Conservation (phyloP, 225 moss, liverwort and hornwort species). For the Straminergon stramineum region DNA sequence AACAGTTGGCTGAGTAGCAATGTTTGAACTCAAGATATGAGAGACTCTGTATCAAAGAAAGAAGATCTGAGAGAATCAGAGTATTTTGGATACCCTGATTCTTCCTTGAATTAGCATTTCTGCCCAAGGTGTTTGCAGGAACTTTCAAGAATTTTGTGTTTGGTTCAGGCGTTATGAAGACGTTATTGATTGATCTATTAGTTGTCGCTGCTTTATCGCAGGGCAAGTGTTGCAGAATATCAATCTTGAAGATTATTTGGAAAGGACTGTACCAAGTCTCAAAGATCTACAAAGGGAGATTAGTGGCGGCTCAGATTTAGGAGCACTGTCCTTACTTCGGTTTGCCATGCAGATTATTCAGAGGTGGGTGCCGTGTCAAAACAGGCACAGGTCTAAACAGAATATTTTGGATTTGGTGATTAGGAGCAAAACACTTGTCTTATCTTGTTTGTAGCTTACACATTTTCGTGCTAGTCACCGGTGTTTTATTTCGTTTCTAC, state of each 20-base stretch:
- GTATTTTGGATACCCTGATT: background rate
- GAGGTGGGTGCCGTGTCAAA: conserved; percentile 31
- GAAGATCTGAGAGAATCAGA: background rate
- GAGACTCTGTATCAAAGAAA: background rate
- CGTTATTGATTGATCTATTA: background rate
- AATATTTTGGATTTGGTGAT: background rate
- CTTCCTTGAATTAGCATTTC: background rate
- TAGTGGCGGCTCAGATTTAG: conserved; percentile 50
- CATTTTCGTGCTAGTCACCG: background rate
- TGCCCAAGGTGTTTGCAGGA: background rate
- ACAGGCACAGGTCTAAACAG: background rate
- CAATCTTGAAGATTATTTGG: conserved; percentile 59
- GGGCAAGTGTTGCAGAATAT: conserved; percentile 78
- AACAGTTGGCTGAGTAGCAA: background rate
- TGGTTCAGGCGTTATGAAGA: background rate
- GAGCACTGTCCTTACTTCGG: conserved; percentile 52
- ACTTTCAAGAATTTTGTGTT: background rate
- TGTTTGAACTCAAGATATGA: background rate
- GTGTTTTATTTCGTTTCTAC: background rate
- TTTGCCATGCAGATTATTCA: conserved; percentile 77
- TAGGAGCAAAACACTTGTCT: background rate
- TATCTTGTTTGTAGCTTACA: background rate
- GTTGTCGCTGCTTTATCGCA: conserved; percentile 17
- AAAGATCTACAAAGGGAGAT: conserved; percentile 52
- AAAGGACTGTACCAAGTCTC: conserved; percentile 62